phyloP scores from a whole-genome alignment of 78 protist genomes.

The Dictyostelium discoideum region DNA sequence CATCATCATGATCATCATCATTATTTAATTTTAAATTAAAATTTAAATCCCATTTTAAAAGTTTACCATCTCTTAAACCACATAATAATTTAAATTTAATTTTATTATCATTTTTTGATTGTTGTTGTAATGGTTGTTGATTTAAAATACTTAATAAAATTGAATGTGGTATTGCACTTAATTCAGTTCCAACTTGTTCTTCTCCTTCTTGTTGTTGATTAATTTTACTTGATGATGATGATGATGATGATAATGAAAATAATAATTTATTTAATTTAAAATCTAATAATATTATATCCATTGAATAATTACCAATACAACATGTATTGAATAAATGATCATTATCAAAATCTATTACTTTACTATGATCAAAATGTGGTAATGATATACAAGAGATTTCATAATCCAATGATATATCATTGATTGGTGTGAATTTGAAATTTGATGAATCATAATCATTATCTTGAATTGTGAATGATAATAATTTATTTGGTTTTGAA shows the following conservation, averaged over 20 bases:
- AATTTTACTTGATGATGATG: neutral
- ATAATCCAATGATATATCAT: neutral
- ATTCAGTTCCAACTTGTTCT: neutral
- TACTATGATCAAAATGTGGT: neutral
- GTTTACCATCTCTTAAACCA: constrained; percentile 46
- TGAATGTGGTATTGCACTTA: constrained; percentile 43
- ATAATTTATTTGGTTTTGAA: constrained; percentile 24
- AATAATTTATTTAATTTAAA: neutral
- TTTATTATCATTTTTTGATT: constrained; percentile 12
- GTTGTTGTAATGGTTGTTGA: neutral
- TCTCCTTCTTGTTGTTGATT: neutral
- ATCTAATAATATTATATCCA: constrained; percentile 13
- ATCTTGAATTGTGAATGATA: neutral
- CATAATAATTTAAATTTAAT: neutral
- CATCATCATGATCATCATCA: too few species aligned
- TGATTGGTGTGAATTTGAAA: neutral
- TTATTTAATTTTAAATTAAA: neutral
- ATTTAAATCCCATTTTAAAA: constrained; percentile 28
- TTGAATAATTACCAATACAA: constrained; percentile 24
- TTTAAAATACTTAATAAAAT: constrained; percentile 15
- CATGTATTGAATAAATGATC: neutral
- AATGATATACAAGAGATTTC: constrained; percentile 19
- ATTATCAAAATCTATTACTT: neutral
- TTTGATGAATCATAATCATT: neutral
- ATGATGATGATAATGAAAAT: neutral